These are phyloP conservation scores for Alternaria gaisen DNA, from an alignment of 2,329 filamentous ascomycete species.

Conservation along the genomic window DNA sequence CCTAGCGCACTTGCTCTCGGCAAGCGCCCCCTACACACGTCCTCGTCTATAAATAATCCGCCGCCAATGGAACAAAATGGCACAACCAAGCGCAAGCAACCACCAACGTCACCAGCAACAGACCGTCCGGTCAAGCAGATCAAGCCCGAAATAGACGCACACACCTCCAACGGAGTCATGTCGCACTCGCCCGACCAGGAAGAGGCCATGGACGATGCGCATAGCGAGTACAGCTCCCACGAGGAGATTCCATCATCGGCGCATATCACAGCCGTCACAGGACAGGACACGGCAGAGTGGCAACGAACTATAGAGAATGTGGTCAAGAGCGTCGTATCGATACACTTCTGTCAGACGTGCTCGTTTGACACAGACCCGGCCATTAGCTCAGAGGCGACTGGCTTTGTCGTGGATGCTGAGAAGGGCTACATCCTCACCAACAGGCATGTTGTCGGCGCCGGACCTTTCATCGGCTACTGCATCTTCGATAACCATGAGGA, in stretches of 20 bases:
- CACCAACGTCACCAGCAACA: slow-evolving; percentile 54
- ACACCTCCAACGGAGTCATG: slow-evolving; percentile 49
- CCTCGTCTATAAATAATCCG: slow-evolving; percentile 13
- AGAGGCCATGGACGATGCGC: slow-evolving; percentile 46
- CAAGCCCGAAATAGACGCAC: slow-evolving; percentile 57
- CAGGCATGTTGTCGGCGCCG: slow-evolving; percentile 88
- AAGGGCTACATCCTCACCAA: slow-evolving; percentile 72
- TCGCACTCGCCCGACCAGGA: slow-evolving; percentile 30
- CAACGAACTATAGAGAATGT: slow-evolving; percentile 94
- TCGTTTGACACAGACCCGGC: slow-evolving; percentile 98
- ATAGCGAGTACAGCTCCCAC: slow-evolving; percentile 50
- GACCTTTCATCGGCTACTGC: slow-evolving; percentile 97
- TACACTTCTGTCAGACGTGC: slow-evolving; percentile 97
- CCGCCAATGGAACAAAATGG: slow-evolving; percentile 60
- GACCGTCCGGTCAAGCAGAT: slow-evolving; percentile 66
- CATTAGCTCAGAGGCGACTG: slow-evolving; percentile 92
- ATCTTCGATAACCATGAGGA: slow-evolving; percentile 99
- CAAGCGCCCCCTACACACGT: slow-evolving; percentile 13
- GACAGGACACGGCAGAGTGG: slow-evolving; percentile 82
- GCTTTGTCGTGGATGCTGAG: slow-evolving; percentile 96
- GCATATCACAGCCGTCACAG: slow-evolving; percentile 53
- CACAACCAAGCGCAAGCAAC: slow-evolving; percentile 65
- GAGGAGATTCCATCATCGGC: slow-evolving; percentile 47
- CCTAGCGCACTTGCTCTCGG: slow-evolving; percentile 15
- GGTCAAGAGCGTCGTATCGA: slow-evolving; percentile 95